phyloP scores from a whole-genome alignment of 129 eudicot species.

The Saposhnikovia divaricata region DNA sequence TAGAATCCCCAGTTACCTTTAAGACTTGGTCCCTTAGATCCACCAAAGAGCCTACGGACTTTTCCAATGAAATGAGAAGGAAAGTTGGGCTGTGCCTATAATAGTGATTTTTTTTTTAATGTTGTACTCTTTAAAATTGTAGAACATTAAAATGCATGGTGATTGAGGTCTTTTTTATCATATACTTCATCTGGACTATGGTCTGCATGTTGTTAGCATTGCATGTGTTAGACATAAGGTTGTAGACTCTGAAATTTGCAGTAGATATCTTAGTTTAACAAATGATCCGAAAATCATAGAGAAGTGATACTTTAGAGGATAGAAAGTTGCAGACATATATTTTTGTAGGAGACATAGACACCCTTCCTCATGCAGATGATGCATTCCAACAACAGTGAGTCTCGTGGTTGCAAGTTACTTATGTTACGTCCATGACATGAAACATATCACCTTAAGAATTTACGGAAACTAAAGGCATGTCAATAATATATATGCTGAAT shows the following conservation, averaged over 20 bases:
- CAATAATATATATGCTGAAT: not conserved
- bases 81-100: not conserved
- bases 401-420: not conserved
- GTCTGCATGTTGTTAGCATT: not conserved
- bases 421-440: not conserved
- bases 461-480: not conserved
- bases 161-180: not conserved
- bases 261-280: not conserved
- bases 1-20: not conserved
- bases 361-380: not conserved
- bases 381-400: not conserved
- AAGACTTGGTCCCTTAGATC: not conserved
- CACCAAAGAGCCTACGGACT: not conserved
- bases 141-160: not conserved
- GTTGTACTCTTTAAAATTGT: not conserved
- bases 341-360: too few relatives aligned
- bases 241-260: not conserved
- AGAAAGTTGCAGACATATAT: too few relatives aligned
- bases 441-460: not conserved
- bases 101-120: not conserved
- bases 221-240: not conserved
- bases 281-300: not conserved
- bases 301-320: not conserved
- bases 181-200: not conserved
- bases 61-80: not conserved